These are phyloP conservation scores for Grigorovia jiainica DNA, from an alignment of 805 yeast genomes.

Conservation along the genomic window DNA sequence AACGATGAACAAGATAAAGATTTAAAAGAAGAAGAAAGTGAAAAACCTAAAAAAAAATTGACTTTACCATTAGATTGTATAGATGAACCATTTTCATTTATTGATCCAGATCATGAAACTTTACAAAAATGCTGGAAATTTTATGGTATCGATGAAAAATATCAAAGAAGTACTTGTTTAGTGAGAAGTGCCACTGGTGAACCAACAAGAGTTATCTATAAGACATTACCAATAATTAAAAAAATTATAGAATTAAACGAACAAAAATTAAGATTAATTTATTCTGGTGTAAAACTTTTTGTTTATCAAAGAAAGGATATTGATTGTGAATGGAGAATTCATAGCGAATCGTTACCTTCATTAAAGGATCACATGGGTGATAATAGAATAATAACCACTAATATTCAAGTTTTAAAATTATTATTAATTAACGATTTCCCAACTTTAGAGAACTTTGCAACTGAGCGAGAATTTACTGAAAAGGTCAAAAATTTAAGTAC, in stretches of 20 bases:
- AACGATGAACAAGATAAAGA: slow-evolving; percentile 14
- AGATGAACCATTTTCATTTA: slow-evolving; percentile 88
- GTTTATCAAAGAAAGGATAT: slow-evolving; percentile 78
- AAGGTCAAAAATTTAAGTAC: slow-evolving; percentile 42
- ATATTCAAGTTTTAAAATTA: slow-evolving; percentile 47
- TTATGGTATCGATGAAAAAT: slow-evolving; percentile 61
- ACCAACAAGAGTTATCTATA: slow-evolving; percentile 84
- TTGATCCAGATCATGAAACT: slow-evolving; percentile 56
- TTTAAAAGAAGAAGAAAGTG: slow-evolving; percentile 13
- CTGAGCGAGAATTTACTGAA: slow-evolving; percentile 51
- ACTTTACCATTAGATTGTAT: slow-evolving; percentile 85
- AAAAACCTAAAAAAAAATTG: slow-evolving; percentile 40
- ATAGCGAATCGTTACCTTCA: slow-evolving; percentile 72
- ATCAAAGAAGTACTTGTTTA: slow-evolving; percentile 64
- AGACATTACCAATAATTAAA: slow-evolving; percentile 69
- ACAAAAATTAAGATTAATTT: slow-evolving; percentile 74
- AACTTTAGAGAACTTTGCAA: slow-evolving; percentile 44
- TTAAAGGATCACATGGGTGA: slow-evolving; percentile 52
- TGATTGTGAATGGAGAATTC: slow-evolving; percentile 86
- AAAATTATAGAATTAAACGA: slow-evolving; percentile 62
- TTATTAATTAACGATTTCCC: slow-evolving; percentile 77
- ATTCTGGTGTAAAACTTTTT: slow-evolving; percentile 86
- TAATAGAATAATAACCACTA: slow-evolving; percentile 50
- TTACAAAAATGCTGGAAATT: slow-evolving; percentile 75
- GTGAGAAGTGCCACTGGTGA: slow-evolving; percentile 96